Conservation (phyloP, 2,329 filamentous ascomycete species). For the Aspergillus sp. region DNA sequence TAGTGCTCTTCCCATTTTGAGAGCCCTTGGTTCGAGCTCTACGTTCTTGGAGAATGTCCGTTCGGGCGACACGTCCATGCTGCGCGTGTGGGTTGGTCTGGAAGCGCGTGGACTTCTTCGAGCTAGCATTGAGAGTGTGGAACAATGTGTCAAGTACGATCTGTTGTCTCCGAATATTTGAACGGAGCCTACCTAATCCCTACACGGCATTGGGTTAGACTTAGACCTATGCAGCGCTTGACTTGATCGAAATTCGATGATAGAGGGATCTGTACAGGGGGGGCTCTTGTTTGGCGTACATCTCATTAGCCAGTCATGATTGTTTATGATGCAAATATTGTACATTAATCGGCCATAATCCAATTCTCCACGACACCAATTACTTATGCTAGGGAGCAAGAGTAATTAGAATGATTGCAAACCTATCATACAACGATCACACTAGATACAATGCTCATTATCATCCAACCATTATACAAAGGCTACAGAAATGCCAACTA, state of each 20-base stretch:
- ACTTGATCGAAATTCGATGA: too few relatives aligned
- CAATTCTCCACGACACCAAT: too few relatives aligned
- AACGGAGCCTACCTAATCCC: too few relatives aligned
- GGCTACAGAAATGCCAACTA: slow-evolving; percentile 7
- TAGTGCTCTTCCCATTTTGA: slow-evolving; percentile 84
- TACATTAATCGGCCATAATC: too few relatives aligned
- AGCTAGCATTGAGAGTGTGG: slow-evolving; percentile 84
- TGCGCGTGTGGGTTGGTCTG: slow-evolving; percentile 86
- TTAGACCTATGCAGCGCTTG: neutral
- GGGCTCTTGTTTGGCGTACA: too few relatives aligned
- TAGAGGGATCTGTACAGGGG: too few relatives aligned
- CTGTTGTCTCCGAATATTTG: slow-evolving; percentile 82
- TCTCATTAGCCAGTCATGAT: too few relatives aligned
- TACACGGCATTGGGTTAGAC: neutral
- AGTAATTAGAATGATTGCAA: too few relatives aligned
- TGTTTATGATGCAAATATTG: too few relatives aligned
- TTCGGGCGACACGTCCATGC: slow-evolving; percentile 76
- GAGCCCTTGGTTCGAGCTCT: slow-evolving; percentile 72
- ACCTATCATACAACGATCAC: neutral
- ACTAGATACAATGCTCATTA: neutral
- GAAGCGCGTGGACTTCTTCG: slow-evolving; percentile 88
- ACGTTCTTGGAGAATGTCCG: slow-evolving; percentile 60
- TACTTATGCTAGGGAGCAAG: too few relatives aligned
- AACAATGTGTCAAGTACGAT: slow-evolving; percentile 88
- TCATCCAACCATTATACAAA: neutral